Base-by-base conservation (phyloP, 257 asterid species). In the Misopates orontium region DNA sequence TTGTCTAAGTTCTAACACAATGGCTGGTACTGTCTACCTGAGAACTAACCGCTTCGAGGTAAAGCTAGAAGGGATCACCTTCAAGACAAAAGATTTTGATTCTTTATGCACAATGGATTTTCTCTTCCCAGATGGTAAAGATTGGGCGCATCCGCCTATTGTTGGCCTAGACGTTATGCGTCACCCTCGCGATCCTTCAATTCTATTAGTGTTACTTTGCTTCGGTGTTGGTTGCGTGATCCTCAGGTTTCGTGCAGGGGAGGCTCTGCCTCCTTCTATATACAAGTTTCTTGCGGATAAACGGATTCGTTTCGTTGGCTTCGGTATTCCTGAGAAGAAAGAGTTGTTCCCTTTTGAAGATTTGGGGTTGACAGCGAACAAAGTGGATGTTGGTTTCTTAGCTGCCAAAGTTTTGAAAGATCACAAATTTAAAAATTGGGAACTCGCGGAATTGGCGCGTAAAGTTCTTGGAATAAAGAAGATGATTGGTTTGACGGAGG, bases 151-250 rank as follows among this genome's bases (percentile, higher is more conserved):
- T 32, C 85, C 80, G 0, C 97, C 98, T 0, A 62, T 92, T 9
- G 95, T 89, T 3, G 98, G 97, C 65, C 57, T 92, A 16, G 97
- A 92, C 60, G 95, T 92, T 4, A 92, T 89, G 88, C 77, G 79
- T 22, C 95, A 89, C 67, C 98, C 98, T 36, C 96, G 88, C 2
- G 89, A 92, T 64, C 92, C 95, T 8, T 73, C 81, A 14, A 53
- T 49, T 15, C 51, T 92, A 28, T 42, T 92, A 39, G 23, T 92
- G n/a, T 64, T 92, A 5, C 69, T 92, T 25, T 83, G 95, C 22
- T 81, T 92, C n/a, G 95, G 98, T 8, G 80, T 84, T 2, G 97
- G 98, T 23, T 89, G 96, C 31, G 82, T 87, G 31, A 80, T 92
- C 71, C 86, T 92, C 42, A 75, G 86, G 70, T 78, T 89, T 47